Evolutionary conservation across 2,329 filamentous ascomycete genomes (phyloP).

Genomic region (Pseudogymnoascus sp.): DNA sequence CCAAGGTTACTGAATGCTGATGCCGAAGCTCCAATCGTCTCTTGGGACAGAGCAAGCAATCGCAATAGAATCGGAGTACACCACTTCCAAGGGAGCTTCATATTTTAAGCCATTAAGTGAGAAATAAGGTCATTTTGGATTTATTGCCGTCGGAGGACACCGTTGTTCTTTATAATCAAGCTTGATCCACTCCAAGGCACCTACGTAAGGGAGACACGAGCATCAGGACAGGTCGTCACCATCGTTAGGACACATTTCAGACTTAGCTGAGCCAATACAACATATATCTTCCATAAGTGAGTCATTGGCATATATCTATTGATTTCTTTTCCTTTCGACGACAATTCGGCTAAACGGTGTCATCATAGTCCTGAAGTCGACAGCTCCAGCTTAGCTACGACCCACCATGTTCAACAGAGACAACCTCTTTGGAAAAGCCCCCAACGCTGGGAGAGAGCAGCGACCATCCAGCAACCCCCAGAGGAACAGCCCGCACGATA

Average conservation of each 20-base stretch:
- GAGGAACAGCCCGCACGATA: constrained; percentile 25
- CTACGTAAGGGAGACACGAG: constrained; percentile 2
- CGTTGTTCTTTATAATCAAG: neutral
- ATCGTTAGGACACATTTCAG: constrained; percentile 10
- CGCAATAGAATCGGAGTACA: constrained; percentile 10
- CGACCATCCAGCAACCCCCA: constrained; percentile 30
- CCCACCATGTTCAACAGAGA: constrained; percentile 35
- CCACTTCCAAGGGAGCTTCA: constrained; percentile 14
- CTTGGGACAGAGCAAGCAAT: constrained; percentile 11
- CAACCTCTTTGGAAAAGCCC: constrained; percentile 38
- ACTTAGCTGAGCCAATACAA: neutral
- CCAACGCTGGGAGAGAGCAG: constrained; percentile 28
- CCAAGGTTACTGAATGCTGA: constrained; percentile 6
- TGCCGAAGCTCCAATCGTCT: constrained; percentile 8
- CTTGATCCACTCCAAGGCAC: neutral
- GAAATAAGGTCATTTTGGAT: neutral
- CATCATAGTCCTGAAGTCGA: constrained; percentile 27
- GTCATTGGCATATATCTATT: neutral
- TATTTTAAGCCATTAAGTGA: neutral
- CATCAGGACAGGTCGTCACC: constrained; percentile 12
- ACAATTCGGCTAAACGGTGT: constrained; percentile 26
- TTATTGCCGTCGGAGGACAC: neutral
- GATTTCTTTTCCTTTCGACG: neutral
- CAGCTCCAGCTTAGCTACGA: neutral
- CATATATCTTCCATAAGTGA: neutral